Conservation (phyloP, 2,329 filamentous ascomycete species). For the Mycosphaerella arachidis region DNA sequence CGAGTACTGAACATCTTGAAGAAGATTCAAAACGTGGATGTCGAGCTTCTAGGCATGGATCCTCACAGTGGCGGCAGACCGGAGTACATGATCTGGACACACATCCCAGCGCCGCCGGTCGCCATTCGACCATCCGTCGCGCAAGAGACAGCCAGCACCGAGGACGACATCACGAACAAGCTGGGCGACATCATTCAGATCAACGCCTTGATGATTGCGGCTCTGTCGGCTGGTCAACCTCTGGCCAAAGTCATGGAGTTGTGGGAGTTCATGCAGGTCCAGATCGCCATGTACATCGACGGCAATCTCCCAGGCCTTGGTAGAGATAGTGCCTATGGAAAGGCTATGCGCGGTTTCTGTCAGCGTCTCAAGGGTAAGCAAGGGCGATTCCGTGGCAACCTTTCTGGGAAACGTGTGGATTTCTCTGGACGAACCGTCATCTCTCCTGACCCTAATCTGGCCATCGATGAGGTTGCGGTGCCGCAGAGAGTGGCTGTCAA, state of each 20-base stretch:
- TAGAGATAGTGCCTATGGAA: constrained; percentile 78
- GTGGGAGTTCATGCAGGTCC: constrained; percentile 94
- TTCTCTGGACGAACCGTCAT: constrained; percentile 98
- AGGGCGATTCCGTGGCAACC: constrained; percentile 90
- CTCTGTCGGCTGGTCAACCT: constrained; percentile 75
- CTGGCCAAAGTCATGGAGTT: constrained; percentile 93
- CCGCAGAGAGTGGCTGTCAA: constrained; percentile 91
- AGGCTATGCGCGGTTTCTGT: constrained; percentile 87
- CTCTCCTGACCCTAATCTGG: constrained; percentile 89
- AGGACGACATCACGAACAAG: constrained; percentile 95
- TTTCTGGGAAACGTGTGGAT: constrained; percentile 97
- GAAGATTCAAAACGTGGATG: constrained; percentile 76
- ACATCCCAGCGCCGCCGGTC: constrained; percentile 86
- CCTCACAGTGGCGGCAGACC: constrained; percentile 74
- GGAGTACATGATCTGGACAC: constrained; percentile 98
- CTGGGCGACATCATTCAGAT: constrained; percentile 95
- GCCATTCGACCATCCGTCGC: constrained; percentile 91
- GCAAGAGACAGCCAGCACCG: constrained; percentile 87
- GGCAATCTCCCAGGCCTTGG: constrained; percentile 85
- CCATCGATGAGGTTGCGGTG: constrained; percentile 89
- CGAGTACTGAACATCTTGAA: constrained; percentile 88
- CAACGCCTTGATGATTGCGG: constrained; percentile 79
- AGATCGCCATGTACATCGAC: constrained; percentile 97
- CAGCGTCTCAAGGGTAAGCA: constrained; percentile 96
- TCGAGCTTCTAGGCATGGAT: constrained; percentile 84